Percentiles rank a stretch among this genome's conserved stretches.
Conservation (phyloP, 495 filamentous ascomycete genomes). For the Talaromyces borbonicus region DNA sequence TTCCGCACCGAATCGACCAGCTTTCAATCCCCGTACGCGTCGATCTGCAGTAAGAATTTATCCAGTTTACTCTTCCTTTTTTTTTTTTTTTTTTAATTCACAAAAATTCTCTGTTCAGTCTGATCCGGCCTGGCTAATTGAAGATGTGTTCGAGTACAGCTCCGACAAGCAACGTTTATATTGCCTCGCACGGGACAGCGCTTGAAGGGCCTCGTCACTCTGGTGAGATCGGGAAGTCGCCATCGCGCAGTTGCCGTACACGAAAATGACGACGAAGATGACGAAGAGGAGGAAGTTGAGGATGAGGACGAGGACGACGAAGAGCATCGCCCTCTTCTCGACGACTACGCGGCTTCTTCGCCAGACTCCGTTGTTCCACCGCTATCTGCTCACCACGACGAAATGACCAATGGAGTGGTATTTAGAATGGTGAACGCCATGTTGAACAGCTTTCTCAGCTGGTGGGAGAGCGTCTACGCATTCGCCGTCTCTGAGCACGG, state of each 20-base stretch:
- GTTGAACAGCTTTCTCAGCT: not conserved
- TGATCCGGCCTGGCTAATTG: not conserved
- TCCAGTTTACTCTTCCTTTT: not conserved
- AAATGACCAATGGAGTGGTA: not conserved
- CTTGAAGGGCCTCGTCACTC: conserved; percentile 38
- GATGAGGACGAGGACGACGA: no score
- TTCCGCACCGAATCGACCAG: not conserved
- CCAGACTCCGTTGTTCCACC: not conserved
- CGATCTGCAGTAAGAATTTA: conserved; percentile 25
- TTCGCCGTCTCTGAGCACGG: conserved; percentile 49
- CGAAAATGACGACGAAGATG: conserved; percentile 12
- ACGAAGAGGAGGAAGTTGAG: no score
- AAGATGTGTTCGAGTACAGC: conserved; percentile 15
- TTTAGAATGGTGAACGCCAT: conserved; percentile 1
- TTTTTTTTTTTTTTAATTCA: no score
- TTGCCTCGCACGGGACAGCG: conserved; percentile 44
- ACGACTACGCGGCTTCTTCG: conserved; percentile 9
- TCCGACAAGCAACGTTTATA: conserved; percentile 45
- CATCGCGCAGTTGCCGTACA: conserved; percentile 8
- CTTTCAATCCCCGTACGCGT: conserved; percentile 20
- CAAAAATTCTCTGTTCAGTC: no score
- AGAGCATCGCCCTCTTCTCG: conserved; percentile 33
- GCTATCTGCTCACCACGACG: not conserved
- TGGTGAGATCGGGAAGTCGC: conserved; percentile 37
- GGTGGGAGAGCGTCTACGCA: conserved; percentile 15